Conservation (phyloP, 495 filamentous ascomycete species). For the Sphaerosporella brunnea region DNA sequence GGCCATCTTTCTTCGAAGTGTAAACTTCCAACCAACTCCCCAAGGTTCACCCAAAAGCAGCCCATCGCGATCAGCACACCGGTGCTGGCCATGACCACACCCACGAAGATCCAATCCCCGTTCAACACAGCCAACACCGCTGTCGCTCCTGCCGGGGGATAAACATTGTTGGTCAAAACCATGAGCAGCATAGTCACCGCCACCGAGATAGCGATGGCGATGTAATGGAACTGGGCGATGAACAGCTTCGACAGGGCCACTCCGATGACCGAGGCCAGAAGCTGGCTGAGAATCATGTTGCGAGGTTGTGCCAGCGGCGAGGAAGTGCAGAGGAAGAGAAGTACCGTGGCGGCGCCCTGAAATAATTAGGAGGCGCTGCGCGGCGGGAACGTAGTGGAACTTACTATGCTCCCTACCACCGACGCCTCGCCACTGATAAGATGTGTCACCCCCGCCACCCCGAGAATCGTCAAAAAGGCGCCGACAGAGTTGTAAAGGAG, state of each 20-base stretch:
- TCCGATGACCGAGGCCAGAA: constrained; percentile 49
- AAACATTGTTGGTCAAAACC: constrained; percentile 58
- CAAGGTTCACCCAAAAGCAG: too few relatives aligned
- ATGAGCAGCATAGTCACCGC: constrained; percentile 52
- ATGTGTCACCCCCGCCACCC: not conserved
- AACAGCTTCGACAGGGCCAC: constrained; percentile 47
- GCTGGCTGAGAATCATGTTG: constrained; percentile 54
- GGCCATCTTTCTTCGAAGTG: constrained; percentile 27
- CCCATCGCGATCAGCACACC: constrained; percentile 46
- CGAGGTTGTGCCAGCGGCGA: constrained; percentile 74
- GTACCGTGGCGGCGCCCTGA: constrained; percentile 64
- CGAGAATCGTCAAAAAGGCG: not conserved
- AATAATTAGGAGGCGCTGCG: too few relatives aligned
- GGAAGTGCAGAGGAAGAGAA: constrained; percentile 56
- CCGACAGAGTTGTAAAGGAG: too few relatives aligned
- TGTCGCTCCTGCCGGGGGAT: constrained; percentile 80
- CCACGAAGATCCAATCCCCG: constrained; percentile 38
- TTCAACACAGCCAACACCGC: constrained; percentile 60
- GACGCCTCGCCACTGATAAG: not conserved
- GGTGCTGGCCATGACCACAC: constrained; percentile 58
- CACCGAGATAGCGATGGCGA: constrained; percentile 53
- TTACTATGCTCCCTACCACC: not conserved
- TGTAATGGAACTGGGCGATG: constrained; percentile 37
- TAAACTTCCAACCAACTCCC: too few relatives aligned
- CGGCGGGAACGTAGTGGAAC: too few relatives aligned